Percentiles rank a stretch among this genome's conserved stretches.
These are phyloP conservation scores for Solanum tarijense DNA, from an alignment of 257 asterid species.

Conservation along the genomic window DNA sequence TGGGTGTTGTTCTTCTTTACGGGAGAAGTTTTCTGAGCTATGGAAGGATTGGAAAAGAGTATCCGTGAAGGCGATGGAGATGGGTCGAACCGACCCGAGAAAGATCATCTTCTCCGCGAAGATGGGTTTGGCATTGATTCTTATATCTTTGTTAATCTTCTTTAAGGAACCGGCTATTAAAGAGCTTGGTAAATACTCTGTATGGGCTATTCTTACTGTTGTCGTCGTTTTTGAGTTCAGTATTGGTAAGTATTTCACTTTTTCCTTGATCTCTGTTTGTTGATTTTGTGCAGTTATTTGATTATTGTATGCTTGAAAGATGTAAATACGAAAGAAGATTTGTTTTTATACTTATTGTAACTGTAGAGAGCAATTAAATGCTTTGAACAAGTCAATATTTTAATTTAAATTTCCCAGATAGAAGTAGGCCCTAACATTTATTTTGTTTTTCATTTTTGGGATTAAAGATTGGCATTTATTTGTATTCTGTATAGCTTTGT, in stretches of 20 bases:
- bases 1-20: constrained; percentile 4
- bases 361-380: neutral
- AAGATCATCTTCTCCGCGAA: constrained; percentile 49
- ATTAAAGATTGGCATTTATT: neutral
- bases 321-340: neutral
- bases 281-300: neutral
- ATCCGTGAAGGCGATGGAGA: constrained; percentile 23
- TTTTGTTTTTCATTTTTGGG: neutral
- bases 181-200: constrained; percentile 42
- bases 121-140: constrained; percentile 56
- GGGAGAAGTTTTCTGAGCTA: neutral
- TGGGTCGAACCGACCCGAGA: constrained; percentile 69
- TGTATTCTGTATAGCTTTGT: neutral
- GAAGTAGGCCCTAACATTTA: neutral
- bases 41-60: constrained; percentile 15
- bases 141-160: constrained; percentile 50
- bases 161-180: constrained; percentile 43
- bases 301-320: neutral
- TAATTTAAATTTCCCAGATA: neutral
- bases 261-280: neutral
- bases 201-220: constrained; percentile 74
- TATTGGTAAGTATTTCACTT: constrained; percentile 31
- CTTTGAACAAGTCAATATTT: neutral
- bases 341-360: neutral
- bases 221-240: constrained; percentile 79